Base-by-base conservation (phyloP, 2,329 filamentous ascomycete genomes). In the Metarhizium album region DNA sequence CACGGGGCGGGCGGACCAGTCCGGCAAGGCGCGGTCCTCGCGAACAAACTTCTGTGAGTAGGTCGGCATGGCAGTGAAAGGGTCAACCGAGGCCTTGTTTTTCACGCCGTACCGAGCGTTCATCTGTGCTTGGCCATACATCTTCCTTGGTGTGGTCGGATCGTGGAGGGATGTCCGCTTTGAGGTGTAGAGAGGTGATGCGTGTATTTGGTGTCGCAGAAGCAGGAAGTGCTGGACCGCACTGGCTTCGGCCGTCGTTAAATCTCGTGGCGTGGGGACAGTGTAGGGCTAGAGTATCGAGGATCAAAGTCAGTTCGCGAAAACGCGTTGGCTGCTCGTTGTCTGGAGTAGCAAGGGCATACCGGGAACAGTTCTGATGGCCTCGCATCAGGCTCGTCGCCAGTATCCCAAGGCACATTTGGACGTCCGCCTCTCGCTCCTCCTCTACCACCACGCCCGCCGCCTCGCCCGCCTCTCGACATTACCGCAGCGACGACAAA, bases 351-450 rank as follows among this genome's bases (percentile, higher is more conserved):
- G n/a, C 6, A 40, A 9, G 33, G 22, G 58, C 73, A 53, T 63
- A 79, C 77, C 0, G 79, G 78, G 53, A 82, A 82, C 9, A 78
- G 73, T 56, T 82, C 78, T n/a, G 75, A 76, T 6, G 79, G 79
- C 31, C 75, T 70, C 48, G 73, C 73, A 60, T 80, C 76, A 8
- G 76, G 73, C 55, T 81, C 78, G 55, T 79, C 75, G 40, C 72
- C 68, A 18, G 65, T 70, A 43, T 73, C 72, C 74, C 77, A 80
- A 0, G 77, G 73, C 50, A 78, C 69, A 27, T 71, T 70, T 11
- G 70, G 72, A 18, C 70, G 63, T 45, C 73, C 69, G 45, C 67
- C 69, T 48, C 73, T 62, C n/a, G 69, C 67, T 45, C 74, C 73
- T 49, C 74, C 73, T 52, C 73, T 69, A 40, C 70, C 73, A 46